Percentiles rank a stretch among this genome's conserved stretches.
phyloP scores from a whole-genome alignment of 176 grass and related monocot genomes.

The Carex scoparia region DNA sequence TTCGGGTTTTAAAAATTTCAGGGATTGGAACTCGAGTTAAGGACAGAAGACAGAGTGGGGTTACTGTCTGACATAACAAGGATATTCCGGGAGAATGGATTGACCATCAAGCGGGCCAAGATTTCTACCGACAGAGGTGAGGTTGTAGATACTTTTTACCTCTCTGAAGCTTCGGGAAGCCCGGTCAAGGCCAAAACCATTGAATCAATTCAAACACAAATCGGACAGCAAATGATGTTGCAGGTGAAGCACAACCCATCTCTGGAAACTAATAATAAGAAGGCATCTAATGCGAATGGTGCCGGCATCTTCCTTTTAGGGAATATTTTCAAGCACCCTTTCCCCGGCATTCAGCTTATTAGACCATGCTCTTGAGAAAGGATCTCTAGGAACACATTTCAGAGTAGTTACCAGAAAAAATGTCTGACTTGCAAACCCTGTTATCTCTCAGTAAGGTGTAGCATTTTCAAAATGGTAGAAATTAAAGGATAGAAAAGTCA shows the following conservation, averaged over 20 bases:
- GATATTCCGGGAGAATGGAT: constrained; percentile 81
- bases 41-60: constrained; percentile 41
- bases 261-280: not conserved
- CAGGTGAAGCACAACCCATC: constrained; percentile 66
- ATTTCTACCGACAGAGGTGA: constrained; percentile 50
- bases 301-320: constrained; percentile 60
- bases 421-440: not conserved
- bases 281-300: not conserved
- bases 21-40: constrained; percentile 70
- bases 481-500: not conserved
- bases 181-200: constrained; percentile 62
- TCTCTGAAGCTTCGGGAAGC: constrained; percentile 53
- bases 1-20: not conserved
- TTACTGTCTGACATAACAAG: constrained; percentile 75
- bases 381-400: not conserved
- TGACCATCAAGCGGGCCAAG: constrained; percentile 70
- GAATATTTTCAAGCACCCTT: constrained; percentile 60
- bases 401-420: not conserved
- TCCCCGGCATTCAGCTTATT: constrained; percentile 55
- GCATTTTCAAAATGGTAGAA: not conserved
- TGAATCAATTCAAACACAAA: constrained; percentile 48
- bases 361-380: constrained; percentile 44
- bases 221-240: constrained; percentile 44
- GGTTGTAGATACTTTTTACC: constrained; percentile 71
- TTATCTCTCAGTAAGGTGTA: not conserved